A percentile compares a stretch with the other conserved stretches of the same genome.
Conservation (phyloP, 345 rosid genomes). For the Linum tenue region DNA sequence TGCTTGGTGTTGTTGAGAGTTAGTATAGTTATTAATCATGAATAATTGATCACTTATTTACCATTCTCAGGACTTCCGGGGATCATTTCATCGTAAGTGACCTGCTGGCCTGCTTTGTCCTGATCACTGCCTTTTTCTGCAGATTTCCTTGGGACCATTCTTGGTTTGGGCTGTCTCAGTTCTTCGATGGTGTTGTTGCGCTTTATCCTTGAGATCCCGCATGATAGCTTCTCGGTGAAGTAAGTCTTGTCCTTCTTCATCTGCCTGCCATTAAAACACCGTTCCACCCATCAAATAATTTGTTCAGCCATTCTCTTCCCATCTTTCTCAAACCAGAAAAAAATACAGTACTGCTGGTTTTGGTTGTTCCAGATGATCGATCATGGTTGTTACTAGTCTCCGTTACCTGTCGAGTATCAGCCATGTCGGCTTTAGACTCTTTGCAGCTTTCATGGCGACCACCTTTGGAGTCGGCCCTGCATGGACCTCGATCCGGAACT, state of each 20-base stretch:
- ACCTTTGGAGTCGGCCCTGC: conserved; percentile 28
- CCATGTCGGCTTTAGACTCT: conserved; percentile 40
- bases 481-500: conserved; percentile 31
- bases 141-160: background rate
- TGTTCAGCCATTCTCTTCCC: too few species aligned
- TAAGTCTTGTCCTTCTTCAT: conserved; percentile 44
- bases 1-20: too few species aligned
- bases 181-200: conserved; percentile 31
- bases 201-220: conserved; percentile 42
- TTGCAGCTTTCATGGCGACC: conserved; percentile 30
- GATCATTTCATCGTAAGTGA: conserved; percentile 52
- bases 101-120: conserved; percentile 7
- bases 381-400: background rate
- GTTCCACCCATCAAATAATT: too few species aligned
- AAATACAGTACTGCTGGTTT: background rate
- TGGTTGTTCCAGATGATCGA: background rate
- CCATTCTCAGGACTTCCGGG: conserved; percentile 23
- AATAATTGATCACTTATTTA: conserved; percentile 34
- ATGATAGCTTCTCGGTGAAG: conserved; percentile 40
- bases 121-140: conserved; percentile 2
- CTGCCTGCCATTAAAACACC: conserved; percentile 23
- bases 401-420: conserved; percentile 47
- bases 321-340: background rate
- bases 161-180: conserved; percentile 27
- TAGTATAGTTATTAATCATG: too few species aligned